Conservation (phyloP, 2,329 filamentous ascomycete species). For the Stachybotrys echinatus region DNA sequence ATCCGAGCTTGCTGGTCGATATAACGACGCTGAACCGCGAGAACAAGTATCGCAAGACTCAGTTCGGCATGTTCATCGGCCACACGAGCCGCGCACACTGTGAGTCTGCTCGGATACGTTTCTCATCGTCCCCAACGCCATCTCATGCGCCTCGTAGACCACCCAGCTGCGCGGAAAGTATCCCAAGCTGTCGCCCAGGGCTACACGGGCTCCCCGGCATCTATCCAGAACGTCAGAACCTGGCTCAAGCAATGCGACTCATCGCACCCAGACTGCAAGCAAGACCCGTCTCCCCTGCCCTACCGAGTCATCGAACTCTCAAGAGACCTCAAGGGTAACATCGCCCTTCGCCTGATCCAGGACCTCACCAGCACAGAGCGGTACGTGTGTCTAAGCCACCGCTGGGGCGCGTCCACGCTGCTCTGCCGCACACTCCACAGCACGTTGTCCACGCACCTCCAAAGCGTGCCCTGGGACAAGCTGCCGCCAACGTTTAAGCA, state of each 20-base stretch:
- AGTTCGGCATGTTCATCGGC: not conserved
- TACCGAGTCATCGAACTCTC: conserved; percentile 3
- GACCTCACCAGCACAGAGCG: conserved; percentile 4
- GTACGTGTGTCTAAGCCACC: conserved; percentile 6
- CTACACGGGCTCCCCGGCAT: not conserved
- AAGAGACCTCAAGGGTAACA: not conserved
- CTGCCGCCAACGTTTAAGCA: conserved; percentile 4
- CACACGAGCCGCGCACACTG: not conserved
- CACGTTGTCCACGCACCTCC: conserved; percentile 1
- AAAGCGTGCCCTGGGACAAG: conserved; percentile 4
- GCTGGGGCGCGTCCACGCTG: conserved; percentile 6
- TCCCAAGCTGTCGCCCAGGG: not conserved
- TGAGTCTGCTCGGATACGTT: not conserved
- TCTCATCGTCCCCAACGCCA: not conserved
- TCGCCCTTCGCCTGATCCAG: conserved; percentile 2
- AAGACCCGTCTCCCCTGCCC: not conserved
- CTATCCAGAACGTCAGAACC: not conserved
- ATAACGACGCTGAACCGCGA: not conserved
- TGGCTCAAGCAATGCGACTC: not conserved
- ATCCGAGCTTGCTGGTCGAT: not conserved
- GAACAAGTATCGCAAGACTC: not conserved
- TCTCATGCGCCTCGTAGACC: too few relatives aligned
- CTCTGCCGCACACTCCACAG: conserved; percentile 1
- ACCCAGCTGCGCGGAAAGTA: not conserved
- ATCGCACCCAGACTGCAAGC: not conserved